Base-by-base conservation (phyloP, 257 asterid genomes). In the Verbena officinalis region DNA sequence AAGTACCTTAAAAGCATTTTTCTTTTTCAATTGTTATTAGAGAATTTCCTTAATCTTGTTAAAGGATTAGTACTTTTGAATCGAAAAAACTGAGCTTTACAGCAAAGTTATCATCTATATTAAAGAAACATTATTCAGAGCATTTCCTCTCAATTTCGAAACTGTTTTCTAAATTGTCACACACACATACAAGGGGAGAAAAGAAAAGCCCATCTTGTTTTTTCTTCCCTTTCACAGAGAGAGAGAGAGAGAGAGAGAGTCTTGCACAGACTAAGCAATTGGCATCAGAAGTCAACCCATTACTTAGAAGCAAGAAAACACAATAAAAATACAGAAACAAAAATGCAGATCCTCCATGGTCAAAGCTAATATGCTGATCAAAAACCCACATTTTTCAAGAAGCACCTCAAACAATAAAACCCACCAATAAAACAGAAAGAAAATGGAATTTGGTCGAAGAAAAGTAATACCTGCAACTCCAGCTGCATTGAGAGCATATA, bases 381-480 rank as follows among this genome's bases (percentile, higher is more conserved):
- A 67, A 39, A 58, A 55, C 44, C 20, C 48, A 39, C 7, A 36
- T 36, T 5, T 36, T 53, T 43, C 21, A 55, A 40, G 43, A 48
- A 73, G 65, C 52, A 31, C 39, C 39, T 15, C 56, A n/a, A n/a
- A n/a, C n/a, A n/a, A n/a, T n/a, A 23, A 34, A 24, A 61, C 27
- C 57, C n/a, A n/a, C 6, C 59, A 8, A 12, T 9, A 19, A 53
- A 17, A 34, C 39, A 9, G 0, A 51, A 14, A 43, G 30, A 10
- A 15, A 17, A 53, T 17, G 21, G 50, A 50, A 7, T 20, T 13
- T 45, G 44, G 27, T 53, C 27, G 34, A 67, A 71, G 58, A 48
- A 17, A 46, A 16, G 40, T 3, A 9, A 15, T 13, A 88, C 97
- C 97, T 82, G 87, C 85, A 79, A 87, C 68, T 45, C 97, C 97